A percentile compares a stretch with the other conserved stretches of the same genome.
phyloP scores from a whole-genome alignment of 768 basidiomycete genomes.

The Scleroderma bovista region DNA sequence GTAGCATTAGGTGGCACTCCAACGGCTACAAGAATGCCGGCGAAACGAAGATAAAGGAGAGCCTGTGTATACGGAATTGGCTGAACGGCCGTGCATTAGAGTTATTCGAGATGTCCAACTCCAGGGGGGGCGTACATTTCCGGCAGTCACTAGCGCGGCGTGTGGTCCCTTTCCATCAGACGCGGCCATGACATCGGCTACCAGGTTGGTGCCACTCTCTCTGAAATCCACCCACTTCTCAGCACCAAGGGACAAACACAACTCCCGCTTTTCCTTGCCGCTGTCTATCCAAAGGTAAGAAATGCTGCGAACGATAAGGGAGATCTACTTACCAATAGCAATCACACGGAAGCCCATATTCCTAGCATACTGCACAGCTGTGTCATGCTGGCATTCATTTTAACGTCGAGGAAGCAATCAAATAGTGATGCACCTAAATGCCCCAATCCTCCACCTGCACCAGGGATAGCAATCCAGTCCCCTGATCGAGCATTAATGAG shows the following conservation, averaged over 20 bases:
- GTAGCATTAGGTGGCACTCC: constrained; percentile 31
- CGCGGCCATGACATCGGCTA: constrained; percentile 32
- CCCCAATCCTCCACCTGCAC: constrained; percentile 39
- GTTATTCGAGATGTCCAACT: too few relatives aligned
- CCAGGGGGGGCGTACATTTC: constrained; percentile 11
- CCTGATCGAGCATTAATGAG: constrained; percentile 28
- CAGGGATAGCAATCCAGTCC: constrained; percentile 37
- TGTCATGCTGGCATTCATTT: neutral
- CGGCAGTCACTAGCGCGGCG: constrained; percentile 23
- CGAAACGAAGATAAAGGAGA: constrained; percentile 38
- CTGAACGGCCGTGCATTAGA: neutral
- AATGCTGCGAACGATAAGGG: neutral
- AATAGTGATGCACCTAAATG: constrained; percentile 27
- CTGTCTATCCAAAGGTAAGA: constrained; percentile 27
- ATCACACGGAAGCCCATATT: constrained; percentile 40
- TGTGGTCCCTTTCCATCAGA: constrained; percentile 42
- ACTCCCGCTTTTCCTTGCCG: constrained; percentile 35
- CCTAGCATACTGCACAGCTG: constrained; percentile 42
- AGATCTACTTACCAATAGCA: constrained; percentile 29
- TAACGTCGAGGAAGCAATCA: neutral
- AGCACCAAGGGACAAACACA: constrained; percentile 35
- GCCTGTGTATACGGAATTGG: constrained; percentile 39
- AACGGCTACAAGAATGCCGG: constrained; percentile 37
- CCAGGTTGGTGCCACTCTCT: constrained; percentile 32
- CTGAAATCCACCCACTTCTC: constrained; percentile 46